A percentile compares a stretch with the other conserved stretches of the same genome.
Evolutionary conservation across 495 filamentous ascomycete genomes (phyloP).

Genomic region (Podospora conica): DNA sequence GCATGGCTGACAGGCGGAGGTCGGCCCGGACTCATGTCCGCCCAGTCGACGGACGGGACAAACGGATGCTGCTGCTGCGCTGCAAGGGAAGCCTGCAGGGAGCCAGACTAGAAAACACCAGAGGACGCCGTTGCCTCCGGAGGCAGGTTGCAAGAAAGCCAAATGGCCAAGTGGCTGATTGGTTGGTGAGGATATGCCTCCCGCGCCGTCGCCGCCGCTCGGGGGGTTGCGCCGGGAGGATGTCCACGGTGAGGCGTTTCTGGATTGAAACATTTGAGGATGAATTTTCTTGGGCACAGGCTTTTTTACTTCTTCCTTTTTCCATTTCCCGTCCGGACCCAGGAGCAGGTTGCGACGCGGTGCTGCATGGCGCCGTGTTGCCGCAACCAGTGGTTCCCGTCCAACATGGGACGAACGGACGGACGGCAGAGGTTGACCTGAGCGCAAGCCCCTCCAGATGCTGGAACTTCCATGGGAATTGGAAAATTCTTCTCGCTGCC

Average conservation of each 20-base stretch:
- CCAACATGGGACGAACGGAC: constrained; percentile 6
- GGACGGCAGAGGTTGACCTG: neutral
- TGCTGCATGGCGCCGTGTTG: neutral
- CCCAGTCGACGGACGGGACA: neutral
- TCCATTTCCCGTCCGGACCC: neutral
- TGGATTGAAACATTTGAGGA: constrained; percentile 3
- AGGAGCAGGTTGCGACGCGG: neutral
- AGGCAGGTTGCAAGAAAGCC: neutral
- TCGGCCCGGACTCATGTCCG: neutral
- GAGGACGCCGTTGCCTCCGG: neutral
- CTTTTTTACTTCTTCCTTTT: neutral
- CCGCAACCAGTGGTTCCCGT: neutral
- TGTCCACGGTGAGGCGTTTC: neutral
- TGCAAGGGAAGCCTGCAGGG: neutral
- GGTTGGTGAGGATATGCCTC: neutral
- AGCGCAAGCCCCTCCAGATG: neutral
- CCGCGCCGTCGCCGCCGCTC: neutral
- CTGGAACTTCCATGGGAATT: neutral
- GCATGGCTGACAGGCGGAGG: neutral
- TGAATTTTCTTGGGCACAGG: neutral
- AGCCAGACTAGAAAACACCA: neutral
- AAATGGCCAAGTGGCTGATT: neutral
- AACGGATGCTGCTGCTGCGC: neutral
- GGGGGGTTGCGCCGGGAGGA: neutral
- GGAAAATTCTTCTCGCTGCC: constrained; percentile 1